Conservation (phyloP, 768 basidiomycete species). For the Termitomyces sp. region DNA sequence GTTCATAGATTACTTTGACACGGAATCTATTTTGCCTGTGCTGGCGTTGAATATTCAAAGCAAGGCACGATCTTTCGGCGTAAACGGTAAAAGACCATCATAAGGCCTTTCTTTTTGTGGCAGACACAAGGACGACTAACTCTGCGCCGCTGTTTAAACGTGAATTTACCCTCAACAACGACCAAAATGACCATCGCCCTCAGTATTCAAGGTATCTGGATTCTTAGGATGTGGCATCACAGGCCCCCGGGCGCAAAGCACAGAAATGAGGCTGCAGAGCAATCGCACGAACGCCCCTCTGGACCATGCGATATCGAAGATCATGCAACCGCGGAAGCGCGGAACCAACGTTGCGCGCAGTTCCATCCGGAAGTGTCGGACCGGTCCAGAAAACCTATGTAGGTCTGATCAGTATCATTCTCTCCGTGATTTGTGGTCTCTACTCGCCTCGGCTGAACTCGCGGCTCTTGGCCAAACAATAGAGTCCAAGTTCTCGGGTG, state of each 20-base stretch:
- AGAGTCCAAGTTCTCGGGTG: slow-evolving; percentile 60
- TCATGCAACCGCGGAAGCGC: slow-evolving; percentile 44
- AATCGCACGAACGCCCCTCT: slow-evolving; percentile 39
- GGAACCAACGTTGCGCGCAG: slow-evolving; percentile 27
- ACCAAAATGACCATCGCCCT: not conserved
- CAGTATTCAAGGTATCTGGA: not conserved
- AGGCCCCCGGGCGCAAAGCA: slow-evolving; percentile 40
- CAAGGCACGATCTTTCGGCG: too few species aligned
- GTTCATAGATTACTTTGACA: not conserved
- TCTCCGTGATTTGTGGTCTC: not conserved
- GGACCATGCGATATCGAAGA: slow-evolving; percentile 40
- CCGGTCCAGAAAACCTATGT: slow-evolving; percentile 66
- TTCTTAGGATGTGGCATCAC: slow-evolving; percentile 22
- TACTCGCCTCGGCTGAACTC: slow-evolving; percentile 53
- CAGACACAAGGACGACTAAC: not conserved
- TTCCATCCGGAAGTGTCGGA: slow-evolving; percentile 30
- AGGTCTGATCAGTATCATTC: not conserved
- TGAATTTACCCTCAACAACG: not conserved
- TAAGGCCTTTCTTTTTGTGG: too few species aligned
- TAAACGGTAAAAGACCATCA: too few species aligned
- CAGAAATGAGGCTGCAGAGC: slow-evolving; percentile 52
- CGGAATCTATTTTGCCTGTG: not conserved
- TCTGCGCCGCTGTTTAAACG: not conserved
- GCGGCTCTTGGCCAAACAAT: slow-evolving; percentile 72
- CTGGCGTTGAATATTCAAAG: not conserved